These are phyloP conservation scores for Botrytis byssoidea DNA, from an alignment of 2,329 filamentous ascomycete genomes.

Conservation along the genomic window DNA sequence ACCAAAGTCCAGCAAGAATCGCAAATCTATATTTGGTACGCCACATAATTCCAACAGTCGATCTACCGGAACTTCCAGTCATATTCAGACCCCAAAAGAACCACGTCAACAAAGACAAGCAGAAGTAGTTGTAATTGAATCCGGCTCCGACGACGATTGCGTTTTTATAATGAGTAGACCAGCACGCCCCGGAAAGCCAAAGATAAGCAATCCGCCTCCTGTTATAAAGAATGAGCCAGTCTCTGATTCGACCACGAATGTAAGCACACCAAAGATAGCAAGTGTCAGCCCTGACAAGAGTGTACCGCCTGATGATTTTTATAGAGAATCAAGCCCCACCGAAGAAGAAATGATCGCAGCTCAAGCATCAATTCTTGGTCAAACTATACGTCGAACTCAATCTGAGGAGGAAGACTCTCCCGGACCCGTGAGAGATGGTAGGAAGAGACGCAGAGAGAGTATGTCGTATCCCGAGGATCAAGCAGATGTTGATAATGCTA, in stretches of 20 bases:
- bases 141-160: slow-evolving; percentile 11
- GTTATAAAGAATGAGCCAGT: background rate
- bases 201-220: background rate
- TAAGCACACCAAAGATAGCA: background rate
- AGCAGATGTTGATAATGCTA: slow-evolving; percentile 21
- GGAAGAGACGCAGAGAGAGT: slow-evolving; percentile 10
- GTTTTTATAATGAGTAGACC: background rate
- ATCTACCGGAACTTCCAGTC: background rate
- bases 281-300: background rate
- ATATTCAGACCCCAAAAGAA: background rate
- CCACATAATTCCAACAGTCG: background rate
- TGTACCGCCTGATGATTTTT: background rate
- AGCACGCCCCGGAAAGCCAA: background rate
- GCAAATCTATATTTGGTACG: background rate
- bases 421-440: background rate
- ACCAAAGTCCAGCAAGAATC: background rate
- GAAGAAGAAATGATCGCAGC: slow-evolving; percentile 17
- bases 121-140: background rate
- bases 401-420: background rate
- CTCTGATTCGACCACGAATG: background rate
- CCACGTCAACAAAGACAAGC: background rate
- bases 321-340: background rate
- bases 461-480: background rate
- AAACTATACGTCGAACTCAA: background rate
- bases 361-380: slow-evolving; percentile 3